Evolutionary conservation across 1,139 yeast genomes (phyloP), one percentile per base, ranked within the genome.

Genomic region (Geotrichum klebahnii): DNA sequence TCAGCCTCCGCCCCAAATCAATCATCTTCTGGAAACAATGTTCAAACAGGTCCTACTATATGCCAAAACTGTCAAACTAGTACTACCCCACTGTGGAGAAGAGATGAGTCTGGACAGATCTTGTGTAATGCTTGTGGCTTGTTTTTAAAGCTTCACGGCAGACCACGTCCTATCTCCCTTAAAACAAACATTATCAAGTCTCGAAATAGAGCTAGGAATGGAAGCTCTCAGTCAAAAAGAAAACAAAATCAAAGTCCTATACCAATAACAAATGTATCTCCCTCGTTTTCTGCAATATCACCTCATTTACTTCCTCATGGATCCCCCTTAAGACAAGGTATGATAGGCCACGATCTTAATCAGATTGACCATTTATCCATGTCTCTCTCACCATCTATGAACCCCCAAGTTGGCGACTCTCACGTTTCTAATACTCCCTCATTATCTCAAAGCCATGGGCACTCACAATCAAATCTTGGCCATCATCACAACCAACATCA

Each of bases 81-180:
- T 52, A 89, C 92, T 1, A 89, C 97, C 1, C 97, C 97, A 1
- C 72, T 89, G 23, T 89, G 97, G 97, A 77, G 97, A 65, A 74
- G 97, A 59, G 96, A 89, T 67, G 96, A 88, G 65, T 80, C 85
- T 22, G 97, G 97, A 12, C 94, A 88, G 59, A 95, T 89, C 20
- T 74, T 89, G 52, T 89, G 97, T 67, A 89, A 89, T 68, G 97
- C 97, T 1, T 89, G 97, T 71, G 97, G 97, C 0, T 72, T 89
- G 49, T 89, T 89, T 63, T 71, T 89, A 55, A 89, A 89, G 68
- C 76, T 89, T 44, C 97, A 89, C 63, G 96, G 96, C 20, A 79
- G 95, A 52, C 87, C 95, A 43, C 76, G 97, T 60, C 97, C 97
- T 8, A 88, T 88, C 52, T 82, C 94, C 36, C 72, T 89, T 60